Evolutionary conservation across 352 stramenopile species (phyloP).

Genomic region (Pythium folliculosum): DNA sequence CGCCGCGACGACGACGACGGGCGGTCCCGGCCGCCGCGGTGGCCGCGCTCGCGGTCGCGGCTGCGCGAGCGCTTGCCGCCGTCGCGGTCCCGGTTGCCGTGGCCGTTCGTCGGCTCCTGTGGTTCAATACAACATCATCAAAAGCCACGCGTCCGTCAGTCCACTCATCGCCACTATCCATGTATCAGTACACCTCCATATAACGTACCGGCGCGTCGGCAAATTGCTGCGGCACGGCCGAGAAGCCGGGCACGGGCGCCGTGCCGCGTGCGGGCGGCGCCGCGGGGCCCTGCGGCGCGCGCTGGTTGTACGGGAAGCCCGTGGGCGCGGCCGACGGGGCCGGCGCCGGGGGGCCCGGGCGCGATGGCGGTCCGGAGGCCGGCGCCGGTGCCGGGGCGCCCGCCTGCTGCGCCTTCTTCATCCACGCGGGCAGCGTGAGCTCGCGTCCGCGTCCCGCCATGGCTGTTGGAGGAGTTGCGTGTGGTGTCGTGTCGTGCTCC

Average conservation of each 20-base stretch:
- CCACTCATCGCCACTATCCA: neutral
- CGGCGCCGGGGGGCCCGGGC: conserved; percentile 12
- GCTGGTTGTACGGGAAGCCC: conserved; percentile 24
- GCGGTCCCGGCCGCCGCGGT: conserved; percentile 14
- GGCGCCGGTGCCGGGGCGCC: conserved; percentile 9
- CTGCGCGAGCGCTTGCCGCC: conserved; percentile 34
- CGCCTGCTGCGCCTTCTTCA: conserved; percentile 70
- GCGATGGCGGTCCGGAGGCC: neutral
- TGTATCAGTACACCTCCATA: too few relatives aligned
- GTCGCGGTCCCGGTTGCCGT: conserved; percentile 15
- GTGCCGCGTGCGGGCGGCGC: conserved; percentile 13
- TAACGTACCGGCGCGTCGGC: conserved; percentile 57
- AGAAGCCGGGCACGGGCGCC: neutral
- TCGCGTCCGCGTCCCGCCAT: conserved; percentile 83
- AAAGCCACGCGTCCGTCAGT: neutral
- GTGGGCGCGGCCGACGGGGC: conserved; percentile 2
- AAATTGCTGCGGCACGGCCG: conserved; percentile 48
- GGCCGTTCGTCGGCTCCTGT: conserved; percentile 31
- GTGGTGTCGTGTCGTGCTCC: neutral
- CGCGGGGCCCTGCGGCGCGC: neutral
- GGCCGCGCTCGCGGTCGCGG: conserved; percentile 34
- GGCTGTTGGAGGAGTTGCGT: neutral
- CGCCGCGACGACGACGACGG: conserved; percentile 34
- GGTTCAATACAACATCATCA: neutral
- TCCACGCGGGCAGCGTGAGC: conserved; percentile 87